Percentiles rank a stretch among this genome's conserved stretches.
Evolutionary conservation across 495 filamentous ascomycete species (phyloP).

Genomic region (Corynascus novoguineensis): DNA sequence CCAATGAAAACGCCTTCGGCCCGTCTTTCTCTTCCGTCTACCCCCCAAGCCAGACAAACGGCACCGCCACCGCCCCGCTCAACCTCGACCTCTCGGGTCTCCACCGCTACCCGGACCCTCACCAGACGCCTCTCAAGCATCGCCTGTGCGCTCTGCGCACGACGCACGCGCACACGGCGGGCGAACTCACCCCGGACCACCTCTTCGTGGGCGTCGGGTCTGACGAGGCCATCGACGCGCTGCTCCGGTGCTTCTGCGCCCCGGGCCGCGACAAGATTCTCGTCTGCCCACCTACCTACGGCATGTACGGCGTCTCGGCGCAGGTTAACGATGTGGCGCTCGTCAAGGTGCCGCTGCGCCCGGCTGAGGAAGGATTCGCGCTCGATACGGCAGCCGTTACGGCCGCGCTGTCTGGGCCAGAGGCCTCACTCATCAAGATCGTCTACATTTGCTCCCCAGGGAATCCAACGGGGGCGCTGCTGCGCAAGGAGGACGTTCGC

Average conservation of each 20-base stretch:
- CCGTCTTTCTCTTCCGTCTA: constrained; percentile 48
- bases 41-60: constrained; percentile 9
- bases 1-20: constrained; percentile 96
- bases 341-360: constrained; percentile 71
- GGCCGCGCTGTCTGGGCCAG: constrained; percentile 50
- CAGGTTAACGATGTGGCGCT: constrained; percentile 86
- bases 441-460: constrained; percentile 90
- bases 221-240: constrained; percentile 92
- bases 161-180: constrained; percentile 69
- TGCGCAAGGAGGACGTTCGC: constrained; percentile 69
- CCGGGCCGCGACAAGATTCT: constrained; percentile 86
- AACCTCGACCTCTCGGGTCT: constrained; percentile 68
- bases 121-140: constrained; percentile 82
- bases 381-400: constrained; percentile 67
- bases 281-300: constrained; percentile 93
- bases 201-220: constrained; percentile 92
- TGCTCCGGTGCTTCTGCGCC: constrained; percentile 85
- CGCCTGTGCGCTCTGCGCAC: constrained; percentile 84
- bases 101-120: constrained; percentile 94
- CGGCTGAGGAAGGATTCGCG: constrained; percentile 53
- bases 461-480: constrained; percentile 79
- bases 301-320: constrained; percentile 94
- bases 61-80: constrained; percentile 22
- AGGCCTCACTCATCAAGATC: constrained; percentile 61
- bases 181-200: constrained; percentile 70